Evolutionary conservation across 257 asterid species (phyloP).

Genomic region (Nicotiana noctiflora): DNA sequence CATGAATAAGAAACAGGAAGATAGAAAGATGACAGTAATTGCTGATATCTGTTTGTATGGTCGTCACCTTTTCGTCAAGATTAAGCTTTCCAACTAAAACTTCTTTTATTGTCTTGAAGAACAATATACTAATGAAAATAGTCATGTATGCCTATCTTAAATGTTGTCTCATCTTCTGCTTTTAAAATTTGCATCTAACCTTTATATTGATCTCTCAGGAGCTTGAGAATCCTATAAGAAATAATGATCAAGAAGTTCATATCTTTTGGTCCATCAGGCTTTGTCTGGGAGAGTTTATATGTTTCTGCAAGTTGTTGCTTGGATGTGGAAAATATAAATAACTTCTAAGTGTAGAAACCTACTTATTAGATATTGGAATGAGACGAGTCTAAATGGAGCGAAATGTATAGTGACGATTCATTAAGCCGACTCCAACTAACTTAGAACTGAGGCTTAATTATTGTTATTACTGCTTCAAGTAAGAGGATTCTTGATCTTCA

Average conservation of each 20-base stretch:
- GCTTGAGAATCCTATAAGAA: constrained; percentile 18
- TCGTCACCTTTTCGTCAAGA: neutral
- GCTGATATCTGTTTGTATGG: neutral
- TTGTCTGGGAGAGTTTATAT: neutral
- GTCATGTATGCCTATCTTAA: neutral
- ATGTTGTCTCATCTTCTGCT: neutral
- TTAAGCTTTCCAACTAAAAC: neutral
- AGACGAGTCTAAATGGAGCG: neutral
- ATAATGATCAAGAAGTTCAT: neutral
- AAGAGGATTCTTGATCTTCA: too few relatives aligned
- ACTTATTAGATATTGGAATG: neutral
- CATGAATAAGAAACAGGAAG: neutral
- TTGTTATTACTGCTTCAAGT: too few relatives aligned
- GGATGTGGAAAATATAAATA: neutral
- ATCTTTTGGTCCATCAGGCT: neutral
- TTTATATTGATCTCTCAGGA: constrained; percentile 10
- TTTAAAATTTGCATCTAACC: neutral
- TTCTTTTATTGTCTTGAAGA: neutral
- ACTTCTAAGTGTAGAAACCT: neutral
- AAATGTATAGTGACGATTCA: neutral
- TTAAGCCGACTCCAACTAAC: neutral
- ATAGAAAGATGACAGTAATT: neutral
- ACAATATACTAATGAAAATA: neutral
- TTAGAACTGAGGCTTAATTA: too few relatives aligned
- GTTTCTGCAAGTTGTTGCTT: neutral